phyloP scores from a whole-genome alignment of 1,139 yeast genomes.

The Pichia sp. region DNA sequence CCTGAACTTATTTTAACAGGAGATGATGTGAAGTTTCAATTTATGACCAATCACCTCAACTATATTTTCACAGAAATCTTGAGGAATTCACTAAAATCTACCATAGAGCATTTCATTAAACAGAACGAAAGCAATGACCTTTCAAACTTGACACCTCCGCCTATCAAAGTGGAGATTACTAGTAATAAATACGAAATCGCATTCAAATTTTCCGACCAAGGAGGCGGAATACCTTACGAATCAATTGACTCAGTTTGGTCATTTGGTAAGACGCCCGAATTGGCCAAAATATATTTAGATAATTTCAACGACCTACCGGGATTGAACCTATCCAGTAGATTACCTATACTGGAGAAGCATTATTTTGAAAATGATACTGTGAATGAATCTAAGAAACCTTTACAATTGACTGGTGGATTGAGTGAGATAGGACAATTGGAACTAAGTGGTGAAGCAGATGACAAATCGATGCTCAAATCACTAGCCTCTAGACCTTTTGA shows the following conservation, averaged over 20 bases:
- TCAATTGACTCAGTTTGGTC: conserved; percentile 69
- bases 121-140: conserved; percentile 16
- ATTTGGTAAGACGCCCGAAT: conserved; percentile 60
- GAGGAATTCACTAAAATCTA: conserved; percentile 58
- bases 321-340: conserved; percentile 25
- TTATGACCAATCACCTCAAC: conserved; percentile 78
- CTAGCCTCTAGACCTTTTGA: conserved; percentile 68
- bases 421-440: conserved; percentile 36
- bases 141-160: conserved; percentile 54
- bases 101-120: conserved; percentile 12
- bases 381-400: conserved; percentile 2
- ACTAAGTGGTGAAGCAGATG: conserved; percentile 19
- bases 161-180: conserved; percentile 64
- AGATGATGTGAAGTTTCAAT: conserved; percentile 59
- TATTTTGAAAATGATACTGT: conserved; percentile 6
- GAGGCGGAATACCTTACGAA: conserved; percentile 71
- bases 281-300: conserved; percentile 48
- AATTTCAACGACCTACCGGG: conserved; percentile 69
- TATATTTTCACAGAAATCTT: conserved; percentile 81
- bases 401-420: conserved; percentile 20
- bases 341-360: conserved; percentile 22
- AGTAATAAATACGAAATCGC: conserved; percentile 59
- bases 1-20: conserved; percentile 77
- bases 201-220: conserved; percentile 79
- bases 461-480: conserved; percentile 39